Conservation (phyloP, 768 basidiomycete genomes). For the Pholiota microspora region DNA sequence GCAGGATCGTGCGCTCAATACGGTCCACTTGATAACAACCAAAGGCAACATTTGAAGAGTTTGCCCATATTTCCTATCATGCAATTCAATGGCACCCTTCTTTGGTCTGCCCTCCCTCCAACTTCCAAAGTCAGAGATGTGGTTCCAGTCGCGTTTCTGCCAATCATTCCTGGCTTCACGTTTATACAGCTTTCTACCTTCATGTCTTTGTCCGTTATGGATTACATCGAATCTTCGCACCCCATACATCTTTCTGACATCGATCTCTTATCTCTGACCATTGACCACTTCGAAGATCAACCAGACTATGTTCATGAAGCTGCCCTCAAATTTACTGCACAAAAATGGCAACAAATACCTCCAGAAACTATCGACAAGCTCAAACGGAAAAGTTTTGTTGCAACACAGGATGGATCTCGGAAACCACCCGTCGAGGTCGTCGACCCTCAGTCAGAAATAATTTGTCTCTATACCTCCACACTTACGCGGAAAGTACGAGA, state of each 20-base stretch:
- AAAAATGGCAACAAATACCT: slow-evolving; percentile 21
- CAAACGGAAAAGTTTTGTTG: slow-evolving; percentile 25
- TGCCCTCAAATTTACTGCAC: slow-evolving; percentile 27
- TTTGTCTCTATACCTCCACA: slow-evolving; percentile 22
- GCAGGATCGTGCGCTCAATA: background rate
- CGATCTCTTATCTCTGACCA: slow-evolving; percentile 25
- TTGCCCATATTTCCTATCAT: slow-evolving; percentile 30
- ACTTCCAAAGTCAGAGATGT: background rate
- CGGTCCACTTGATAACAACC: slow-evolving; percentile 9
- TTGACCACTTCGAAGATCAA: slow-evolving; percentile 29
- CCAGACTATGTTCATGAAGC: slow-evolving; percentile 22
- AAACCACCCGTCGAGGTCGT: slow-evolving; percentile 25
- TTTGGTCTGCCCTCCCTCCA: background rate
- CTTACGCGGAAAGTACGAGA: slow-evolving; percentile 13
- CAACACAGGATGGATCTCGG: slow-evolving; percentile 15
- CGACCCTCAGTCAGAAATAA: slow-evolving; percentile 31
- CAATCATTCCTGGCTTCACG: background rate
- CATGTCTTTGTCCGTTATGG: slow-evolving; percentile 20
- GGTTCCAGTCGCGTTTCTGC: background rate
- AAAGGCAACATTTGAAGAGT: slow-evolving; percentile 11
- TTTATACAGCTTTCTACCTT: slow-evolving; percentile 7
- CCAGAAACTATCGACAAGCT: slow-evolving; percentile 24
- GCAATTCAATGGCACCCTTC: slow-evolving; percentile 1
- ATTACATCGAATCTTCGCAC: slow-evolving; percentile 22
- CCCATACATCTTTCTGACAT: slow-evolving; percentile 15